Evolutionary conservation across 2,329 filamentous ascomycete genomes (phyloP).

Genomic region (Scolecobasidium constrictum): DNA sequence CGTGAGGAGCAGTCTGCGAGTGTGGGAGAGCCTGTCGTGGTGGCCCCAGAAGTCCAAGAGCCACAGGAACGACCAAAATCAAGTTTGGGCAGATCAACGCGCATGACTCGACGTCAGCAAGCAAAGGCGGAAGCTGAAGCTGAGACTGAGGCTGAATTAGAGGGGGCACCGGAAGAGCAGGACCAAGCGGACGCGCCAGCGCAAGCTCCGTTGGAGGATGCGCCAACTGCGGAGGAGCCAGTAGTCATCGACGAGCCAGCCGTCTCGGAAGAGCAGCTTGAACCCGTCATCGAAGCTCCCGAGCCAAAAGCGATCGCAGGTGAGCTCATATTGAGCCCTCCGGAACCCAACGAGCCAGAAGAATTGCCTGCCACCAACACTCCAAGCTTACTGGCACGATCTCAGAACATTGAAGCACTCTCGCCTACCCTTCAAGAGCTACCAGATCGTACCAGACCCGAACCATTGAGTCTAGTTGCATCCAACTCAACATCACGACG

Average conservation of each 20-base stretch:
- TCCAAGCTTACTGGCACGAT: not conserved
- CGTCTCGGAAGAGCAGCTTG: not conserved
- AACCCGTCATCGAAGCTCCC: too few species aligned
- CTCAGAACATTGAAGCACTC: not conserved
- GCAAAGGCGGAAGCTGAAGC: constrained; percentile 4
- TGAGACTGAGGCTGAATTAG: constrained; percentile 13
- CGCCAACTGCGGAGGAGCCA: not conserved
- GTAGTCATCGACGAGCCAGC: not conserved
- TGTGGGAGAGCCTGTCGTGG: constrained; percentile 14
- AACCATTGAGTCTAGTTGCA: constrained; percentile 1
- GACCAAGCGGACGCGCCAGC: constrained; percentile 9
- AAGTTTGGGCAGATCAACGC: constrained; percentile 2
- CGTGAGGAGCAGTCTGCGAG: constrained; percentile 22
- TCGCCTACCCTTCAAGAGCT: not conserved
- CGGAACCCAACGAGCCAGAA: not conserved
- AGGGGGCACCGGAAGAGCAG: constrained; percentile 16
- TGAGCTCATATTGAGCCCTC: not conserved
- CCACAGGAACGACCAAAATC: constrained; percentile 9
- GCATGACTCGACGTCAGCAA: constrained; percentile 7
- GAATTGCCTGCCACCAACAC: not conserved
- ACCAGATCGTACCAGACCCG: not conserved
- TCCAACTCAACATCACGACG: not conserved
- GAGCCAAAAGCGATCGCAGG: not conserved
- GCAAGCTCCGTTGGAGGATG: not conserved
- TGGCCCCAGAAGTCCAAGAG: constrained; percentile 7